Evolutionary conservation across 2,329 filamentous ascomycete genomes (phyloP), one percentile per base, ranked within the genome.

Genomic region (Neocucurbitaria cava): DNA sequence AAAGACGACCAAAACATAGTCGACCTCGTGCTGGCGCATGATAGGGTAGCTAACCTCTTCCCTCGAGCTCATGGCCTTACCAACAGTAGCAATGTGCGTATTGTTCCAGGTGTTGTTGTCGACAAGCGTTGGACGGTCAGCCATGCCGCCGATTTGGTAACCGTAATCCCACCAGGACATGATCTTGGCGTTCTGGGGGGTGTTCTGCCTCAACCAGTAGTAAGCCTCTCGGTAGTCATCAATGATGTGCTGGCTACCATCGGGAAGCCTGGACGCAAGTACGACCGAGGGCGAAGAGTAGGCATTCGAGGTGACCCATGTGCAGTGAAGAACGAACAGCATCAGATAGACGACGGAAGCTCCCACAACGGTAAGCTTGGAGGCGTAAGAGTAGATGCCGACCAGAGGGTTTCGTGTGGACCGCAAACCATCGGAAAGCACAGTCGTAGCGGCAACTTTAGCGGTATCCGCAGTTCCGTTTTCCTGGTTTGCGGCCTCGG

Each of bases 71-170:
- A 99, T 98, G 38, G 95, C 95, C 82, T 99, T 99, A 72, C 95
- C 95, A 54, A 99, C 95, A 13, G 95, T 99, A 48, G 95, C 95
- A 78, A 99, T 99, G 77, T 99, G 95, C 7, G 95, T 99, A 82
- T 99, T 99, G 83, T 99, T 99, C 95, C 95, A 99, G 2, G 95
- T 99, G 81, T 99, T 99, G 83, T 99, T 99, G 82, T 99, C 95
- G 30, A 99, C 95, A 30, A 99, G 84, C 1, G 95, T 99, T 30
- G 95, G 95, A 49, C 95, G 87, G 77, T 99, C 95, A 45, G 95
- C 95, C 95, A 99, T 99, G 65, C 95, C 95, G 80, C 95, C 95
- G 77, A 99, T 99, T 80, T 99, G 95, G 81, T 99, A 99, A 63
- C 95, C 95, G 72, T 99, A 99, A 76, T 99, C 95, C 95, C 95